phyloP scores from a whole-genome alignment of 305 asterid genomes.

The Coffea humblotiana region DNA sequence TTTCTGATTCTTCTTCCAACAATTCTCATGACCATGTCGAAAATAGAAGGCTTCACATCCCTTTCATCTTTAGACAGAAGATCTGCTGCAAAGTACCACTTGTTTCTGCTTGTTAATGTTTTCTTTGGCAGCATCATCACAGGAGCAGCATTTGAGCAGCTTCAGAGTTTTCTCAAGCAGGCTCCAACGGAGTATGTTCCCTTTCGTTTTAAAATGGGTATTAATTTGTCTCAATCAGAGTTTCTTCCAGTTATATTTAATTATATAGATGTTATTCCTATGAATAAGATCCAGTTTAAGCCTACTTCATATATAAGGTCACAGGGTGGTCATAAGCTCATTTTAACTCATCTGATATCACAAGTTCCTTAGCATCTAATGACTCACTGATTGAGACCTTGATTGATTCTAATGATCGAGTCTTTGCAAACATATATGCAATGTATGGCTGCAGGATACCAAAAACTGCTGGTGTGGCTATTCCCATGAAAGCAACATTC shows the following conservation, averaged over 20 bases:
- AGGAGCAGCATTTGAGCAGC: conserved; percentile 97
- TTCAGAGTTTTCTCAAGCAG: conserved; percentile 61
- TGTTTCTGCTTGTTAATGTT: conserved; percentile 80
- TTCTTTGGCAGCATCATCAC: conserved; percentile 86
- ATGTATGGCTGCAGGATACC: conserved; percentile 60
- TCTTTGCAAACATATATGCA: no score
- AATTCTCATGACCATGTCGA: conserved; percentile 79
- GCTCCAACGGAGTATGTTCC: conserved; percentile 73
- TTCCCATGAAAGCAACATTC: conserved; percentile 97
- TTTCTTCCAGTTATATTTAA: conserved; percentile 16
- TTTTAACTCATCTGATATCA: not conserved
- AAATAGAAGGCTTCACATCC: conserved; percentile 75
- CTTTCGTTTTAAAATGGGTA: not conserved
- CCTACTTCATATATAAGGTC: not conserved
- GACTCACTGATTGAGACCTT: not conserved
- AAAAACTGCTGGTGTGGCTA: conserved; percentile 76
- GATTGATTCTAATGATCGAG: no score
- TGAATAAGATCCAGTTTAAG: not conserved
- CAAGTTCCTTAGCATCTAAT: not conserved
- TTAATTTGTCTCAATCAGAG: conserved; percentile 55
- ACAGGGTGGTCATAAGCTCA: not conserved
- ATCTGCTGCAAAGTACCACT: conserved; percentile 80
- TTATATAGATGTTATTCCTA: not conserved
- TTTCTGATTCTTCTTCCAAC: conserved; percentile 72
- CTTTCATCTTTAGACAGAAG: conserved; percentile 78